These are phyloP conservation scores for Arthroderma sp. DNA, from an alignment of 2,329 filamentous ascomycete genomes.

Conservation along the genomic window DNA sequence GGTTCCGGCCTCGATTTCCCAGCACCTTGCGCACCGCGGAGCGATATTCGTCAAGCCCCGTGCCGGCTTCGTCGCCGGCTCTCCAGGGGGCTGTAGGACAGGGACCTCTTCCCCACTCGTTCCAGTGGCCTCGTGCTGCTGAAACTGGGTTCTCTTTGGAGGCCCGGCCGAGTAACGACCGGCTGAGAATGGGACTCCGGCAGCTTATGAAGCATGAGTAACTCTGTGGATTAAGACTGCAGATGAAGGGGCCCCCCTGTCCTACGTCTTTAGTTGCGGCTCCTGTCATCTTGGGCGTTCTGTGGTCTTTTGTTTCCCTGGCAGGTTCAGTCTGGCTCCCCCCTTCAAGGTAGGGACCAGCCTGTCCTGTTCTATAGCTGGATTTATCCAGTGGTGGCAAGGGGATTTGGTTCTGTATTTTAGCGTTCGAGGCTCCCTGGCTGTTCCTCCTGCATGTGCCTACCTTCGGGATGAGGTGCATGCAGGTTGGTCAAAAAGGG, in stretches of 20 bases:
- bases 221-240: not conserved
- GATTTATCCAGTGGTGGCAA: not conserved
- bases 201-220: not conserved
- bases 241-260: not conserved
- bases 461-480: constrained; percentile 1
- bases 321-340: not conserved
- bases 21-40: constrained; percentile 21
- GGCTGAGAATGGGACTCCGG: not conserved
- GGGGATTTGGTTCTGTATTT: constrained; percentile 6
- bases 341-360: not conserved
- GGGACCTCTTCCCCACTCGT: constrained; percentile 4
- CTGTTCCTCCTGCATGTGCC: not conserved
- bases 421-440: not conserved
- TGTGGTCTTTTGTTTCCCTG: not conserved
- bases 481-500: not conserved
- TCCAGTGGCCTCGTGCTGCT: constrained; percentile 5
- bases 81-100: not conserved
- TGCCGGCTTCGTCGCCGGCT: constrained; percentile 3
- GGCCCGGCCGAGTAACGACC: not conserved
- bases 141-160: not conserved
- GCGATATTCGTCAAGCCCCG: constrained; percentile 11
- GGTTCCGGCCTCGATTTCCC: constrained; percentile 34
- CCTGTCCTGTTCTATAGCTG: not conserved
- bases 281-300: constrained; percentile 7
- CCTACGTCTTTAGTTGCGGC: constrained; percentile 5